phyloP scores from a whole-genome alignment of 306 rosid species.

The Casuarina glauca region DNA sequence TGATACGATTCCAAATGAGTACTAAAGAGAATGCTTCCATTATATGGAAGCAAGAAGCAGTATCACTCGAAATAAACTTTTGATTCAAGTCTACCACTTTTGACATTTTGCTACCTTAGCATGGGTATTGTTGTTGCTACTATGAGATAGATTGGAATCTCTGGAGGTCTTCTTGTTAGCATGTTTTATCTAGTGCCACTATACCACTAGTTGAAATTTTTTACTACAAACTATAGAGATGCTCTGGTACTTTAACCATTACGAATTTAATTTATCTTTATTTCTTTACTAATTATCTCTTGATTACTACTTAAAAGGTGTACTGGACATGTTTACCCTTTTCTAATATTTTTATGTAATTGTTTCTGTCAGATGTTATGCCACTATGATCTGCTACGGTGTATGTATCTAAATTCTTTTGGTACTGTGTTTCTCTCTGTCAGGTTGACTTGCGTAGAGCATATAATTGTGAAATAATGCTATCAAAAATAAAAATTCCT shows the following conservation, averaged over 20 bases:
- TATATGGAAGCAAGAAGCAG: not conserved
- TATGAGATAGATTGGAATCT: not conserved
- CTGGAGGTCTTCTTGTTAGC: not conserved
- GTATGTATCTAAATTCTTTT: not conserved
- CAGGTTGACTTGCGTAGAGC: slow-evolving; percentile 68
- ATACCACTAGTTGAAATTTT: not conserved
- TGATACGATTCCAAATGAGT: not conserved
- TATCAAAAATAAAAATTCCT: slow-evolving; percentile 59
- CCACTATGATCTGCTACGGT: not conserved
- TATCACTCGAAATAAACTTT: not conserved
- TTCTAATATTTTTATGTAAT: not conserved
- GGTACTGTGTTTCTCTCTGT: slow-evolving; percentile 25
- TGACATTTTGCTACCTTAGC: not conserved
- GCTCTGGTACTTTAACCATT: not conserved
- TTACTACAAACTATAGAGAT: not conserved
- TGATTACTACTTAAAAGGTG: not conserved
- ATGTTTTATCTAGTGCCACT: not conserved
- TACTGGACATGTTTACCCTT: not conserved
- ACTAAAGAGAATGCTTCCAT: not conserved
- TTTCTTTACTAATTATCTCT: not conserved
- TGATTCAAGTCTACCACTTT: not conserved
- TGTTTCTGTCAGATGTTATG: not conserved
- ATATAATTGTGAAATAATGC: slow-evolving; percentile 65
- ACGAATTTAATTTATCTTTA: not conserved
- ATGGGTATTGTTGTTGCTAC: not conserved